Evolutionary conservation across 305 asterid genomes (phyloP), one percentile per base, ranked within the genome.

Genomic region (Caryopteris hybrid): DNA sequence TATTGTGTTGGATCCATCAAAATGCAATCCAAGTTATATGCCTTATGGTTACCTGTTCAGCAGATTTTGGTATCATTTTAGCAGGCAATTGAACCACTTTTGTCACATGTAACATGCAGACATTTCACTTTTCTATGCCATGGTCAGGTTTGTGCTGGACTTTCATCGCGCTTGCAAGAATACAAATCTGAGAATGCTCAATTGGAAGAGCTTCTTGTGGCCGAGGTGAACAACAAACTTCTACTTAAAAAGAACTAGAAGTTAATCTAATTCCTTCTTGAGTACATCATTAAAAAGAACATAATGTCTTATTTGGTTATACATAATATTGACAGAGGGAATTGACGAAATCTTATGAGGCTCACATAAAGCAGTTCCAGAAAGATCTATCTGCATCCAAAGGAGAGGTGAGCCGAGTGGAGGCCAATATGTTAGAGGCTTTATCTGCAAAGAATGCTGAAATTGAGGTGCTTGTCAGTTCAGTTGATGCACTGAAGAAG

Each of bases 131-230:
- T 66, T 12, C 17, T 31, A 70, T 67, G 23, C 59, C 47, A 74
- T 76, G 31, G 61, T 70, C 85, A 95, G 98, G 95, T 95, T 74
- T 95, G 99, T 80, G 98, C 99, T 55, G 99, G 99, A 66, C 97
- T 95, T 71, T 95, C 99, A 63, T 85, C 97, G 58, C 99, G 99
- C 71, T 89, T 95, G 61, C 98, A 95, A 80, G 99, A 95, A 80
- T 88, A 88, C 78, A 95, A 95, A 86, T 92, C 96, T 71, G 98
- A 95, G 88, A 95, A 89, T 85, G 91, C 97, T 68, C 99, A 92
- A 79, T 60, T 95, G 69, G 99, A 95, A 74, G 98, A 95, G 86
- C 98, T 95, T 80, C 95, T 95, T 36, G 41, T 85, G 58, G 94
- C 95, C 36, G 99, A 95, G 98, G 99, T 95, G 80, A 83, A 74